Base-by-base conservation (phyloP, 345 rosid species). In the Orychophragmus violaceus region DNA sequence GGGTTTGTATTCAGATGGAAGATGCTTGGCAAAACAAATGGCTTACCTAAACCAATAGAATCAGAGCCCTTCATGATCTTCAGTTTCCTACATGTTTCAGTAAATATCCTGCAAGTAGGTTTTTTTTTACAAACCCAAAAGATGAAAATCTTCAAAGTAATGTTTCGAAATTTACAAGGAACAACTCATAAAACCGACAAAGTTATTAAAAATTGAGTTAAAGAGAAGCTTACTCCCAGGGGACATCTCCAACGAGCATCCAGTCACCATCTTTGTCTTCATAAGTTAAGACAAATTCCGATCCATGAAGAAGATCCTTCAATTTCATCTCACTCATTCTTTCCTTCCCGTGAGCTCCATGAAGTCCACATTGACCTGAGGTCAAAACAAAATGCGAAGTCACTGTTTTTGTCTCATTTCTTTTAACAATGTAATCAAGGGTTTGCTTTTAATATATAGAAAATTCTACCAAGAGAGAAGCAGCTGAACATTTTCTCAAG, bases 201-300 rank as follows among this genome's bases (percentile, higher is more conserved):
- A 51, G 39, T 17, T 24, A 51, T 1, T 6, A n/a, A 22, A 51
- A 42, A 5, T 3, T 21, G 19, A 54, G 61, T 37, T 48, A 2
- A 58, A 53, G 52, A 62, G 62, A 75, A 71, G 72, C 96, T 85
- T 82, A 91, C 97, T 78, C 88, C 97, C 97, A 91, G 2, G 98
- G 98, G n/a, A 91, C 98, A 85, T 91, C 96, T 18, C 98, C 98
- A 14, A 91, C 96, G 3, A 91, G 96, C 96, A 89, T 89, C 96
- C 92, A 91, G 44, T 91, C 98, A 12, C 91, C 82, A 13, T 91
- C 98, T 77, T 88, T 91, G 68, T 91, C 98, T 79, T 91, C 91
- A 7, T 88, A 91, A 1, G 98, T 89, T 30, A 89, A 87, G 24
- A 89, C 92, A 58, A 87, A 87, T 59, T 89, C 98, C 1, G 98